phyloP scores from a whole-genome alignment of 177 flowering plant genomes.

The Tripterygium wilfordii region DNA sequence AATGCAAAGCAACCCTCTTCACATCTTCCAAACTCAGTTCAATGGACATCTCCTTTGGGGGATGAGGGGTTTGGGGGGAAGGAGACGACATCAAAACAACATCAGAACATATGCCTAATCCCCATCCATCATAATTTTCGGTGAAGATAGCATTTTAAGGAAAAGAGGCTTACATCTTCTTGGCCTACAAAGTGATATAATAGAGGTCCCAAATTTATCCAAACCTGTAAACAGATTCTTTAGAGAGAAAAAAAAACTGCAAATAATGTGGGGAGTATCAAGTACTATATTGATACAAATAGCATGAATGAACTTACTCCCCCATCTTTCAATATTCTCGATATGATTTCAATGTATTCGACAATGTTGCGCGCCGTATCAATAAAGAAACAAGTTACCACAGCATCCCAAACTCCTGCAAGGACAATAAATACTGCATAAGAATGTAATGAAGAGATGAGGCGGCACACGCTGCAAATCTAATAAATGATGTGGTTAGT shows the following conservation, averaged over 20 bases:
- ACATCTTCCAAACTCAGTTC: constrained; percentile 98
- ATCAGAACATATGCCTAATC: too few relatives aligned
- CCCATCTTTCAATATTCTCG: constrained; percentile 80
- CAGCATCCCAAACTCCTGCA: constrained; percentile 94
- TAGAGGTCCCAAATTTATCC: constrained; percentile 96
- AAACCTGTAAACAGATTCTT: constrained; percentile 46
- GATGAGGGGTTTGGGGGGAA: too few relatives aligned
- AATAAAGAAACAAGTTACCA: constrained; percentile 94
- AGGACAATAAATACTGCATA: constrained; percentile 1
- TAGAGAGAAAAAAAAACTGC: not conserved
- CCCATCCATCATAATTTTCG: too few relatives aligned
- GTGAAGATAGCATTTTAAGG: not conserved
- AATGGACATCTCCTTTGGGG: constrained; percentile 78
- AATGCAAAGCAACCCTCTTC: constrained; percentile 64
- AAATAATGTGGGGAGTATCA: not conserved
- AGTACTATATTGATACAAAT: too few relatives aligned
- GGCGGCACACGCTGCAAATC: too few relatives aligned
- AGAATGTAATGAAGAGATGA: too few relatives aligned
- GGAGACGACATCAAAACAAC: too few relatives aligned
- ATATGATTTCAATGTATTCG: constrained; percentile 90
- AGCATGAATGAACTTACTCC: constrained; percentile 74
- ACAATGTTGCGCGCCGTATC: constrained; percentile 95
- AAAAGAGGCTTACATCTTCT: constrained; percentile 61
- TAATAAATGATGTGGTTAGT: too few relatives aligned
- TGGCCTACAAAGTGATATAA: constrained; percentile 98